phyloP scores from a whole-genome alignment of 2,329 filamentous ascomycete genomes.

The Aureobasidium vineae region DNA sequence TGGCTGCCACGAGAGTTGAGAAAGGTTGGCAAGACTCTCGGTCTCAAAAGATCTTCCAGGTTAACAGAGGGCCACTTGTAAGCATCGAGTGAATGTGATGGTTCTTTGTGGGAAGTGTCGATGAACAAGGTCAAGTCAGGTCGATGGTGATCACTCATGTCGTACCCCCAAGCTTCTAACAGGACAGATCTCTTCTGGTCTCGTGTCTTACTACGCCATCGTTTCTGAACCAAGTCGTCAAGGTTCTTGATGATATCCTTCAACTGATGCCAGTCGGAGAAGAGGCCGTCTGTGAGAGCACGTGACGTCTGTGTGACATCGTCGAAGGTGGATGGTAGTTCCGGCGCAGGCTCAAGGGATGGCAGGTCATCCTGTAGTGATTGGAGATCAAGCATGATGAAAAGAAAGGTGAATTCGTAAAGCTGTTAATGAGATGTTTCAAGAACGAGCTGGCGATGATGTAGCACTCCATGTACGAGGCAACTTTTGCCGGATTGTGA shows the following conservation, averaged over 20 bases:
- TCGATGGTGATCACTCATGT: conserved; percentile 51
- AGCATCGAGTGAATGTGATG: conserved; percentile 32
- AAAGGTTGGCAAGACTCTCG: conserved; percentile 50
- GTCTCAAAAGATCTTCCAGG: conserved; percentile 53
- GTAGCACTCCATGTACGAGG: neutral
- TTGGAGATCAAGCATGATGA: conserved; percentile 11
- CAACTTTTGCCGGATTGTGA: neutral
- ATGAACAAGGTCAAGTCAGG: conserved; percentile 50
- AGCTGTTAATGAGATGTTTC: neutral
- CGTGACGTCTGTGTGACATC: neutral
- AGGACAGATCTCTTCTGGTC: conserved; percentile 50
- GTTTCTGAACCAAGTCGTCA: conserved; percentile 52
- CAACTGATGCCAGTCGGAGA: conserved; percentile 40
- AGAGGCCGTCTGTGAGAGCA: conserved; percentile 35
- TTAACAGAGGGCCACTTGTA: conserved; percentile 59
- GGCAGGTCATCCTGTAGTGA: conserved; percentile 1
- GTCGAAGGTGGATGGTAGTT: neutral
- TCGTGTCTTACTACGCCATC: conserved; percentile 56
- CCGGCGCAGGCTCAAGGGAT: neutral
- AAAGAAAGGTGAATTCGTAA: neutral
- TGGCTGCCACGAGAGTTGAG: conserved; percentile 54
- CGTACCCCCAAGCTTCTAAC: conserved; percentile 46
- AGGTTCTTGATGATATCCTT: conserved; percentile 50
- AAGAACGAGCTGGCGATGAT: conserved; percentile 10
- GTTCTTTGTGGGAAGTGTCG: conserved; percentile 30